phyloP scores from a whole-genome alignment of 257 asterid species.

The Mentha longifolia region DNA sequence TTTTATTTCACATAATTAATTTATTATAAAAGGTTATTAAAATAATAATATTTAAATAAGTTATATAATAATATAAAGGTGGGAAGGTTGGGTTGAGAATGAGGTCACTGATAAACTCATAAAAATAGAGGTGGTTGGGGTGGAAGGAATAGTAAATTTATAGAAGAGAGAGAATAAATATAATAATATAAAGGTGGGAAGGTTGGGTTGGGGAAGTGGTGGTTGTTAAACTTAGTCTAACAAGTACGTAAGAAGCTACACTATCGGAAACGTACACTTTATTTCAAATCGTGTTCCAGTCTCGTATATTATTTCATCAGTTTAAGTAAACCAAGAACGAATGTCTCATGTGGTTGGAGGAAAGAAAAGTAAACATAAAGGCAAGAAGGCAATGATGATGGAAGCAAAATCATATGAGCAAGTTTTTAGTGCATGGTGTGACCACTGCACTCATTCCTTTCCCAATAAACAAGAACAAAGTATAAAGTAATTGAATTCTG shows the following conservation, averaged over 20 bases:
- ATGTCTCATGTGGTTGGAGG: not conserved
- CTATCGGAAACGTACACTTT: not conserved
- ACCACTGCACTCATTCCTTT: slow-evolving; percentile 38
- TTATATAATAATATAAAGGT: too few species aligned
- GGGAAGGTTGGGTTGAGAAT: too few species aligned
- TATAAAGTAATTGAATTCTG: slow-evolving; percentile 4
- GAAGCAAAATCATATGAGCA: slow-evolving; percentile 51
- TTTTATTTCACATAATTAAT: too few species aligned
- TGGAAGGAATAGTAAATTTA: too few species aligned
- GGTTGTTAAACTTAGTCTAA: too few species aligned
- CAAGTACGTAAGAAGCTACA: slow-evolving; percentile 10
- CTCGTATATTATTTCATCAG: not conserved
- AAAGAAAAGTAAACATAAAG: slow-evolving; percentile 51
- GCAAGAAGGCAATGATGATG: slow-evolving; percentile 53
- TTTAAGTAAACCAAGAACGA: not conserved
- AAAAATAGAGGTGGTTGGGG: too few species aligned
- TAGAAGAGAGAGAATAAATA: too few species aligned
- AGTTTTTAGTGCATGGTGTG: slow-evolving; percentile 46
- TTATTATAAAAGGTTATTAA: too few species aligned
- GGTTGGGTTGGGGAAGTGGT: too few species aligned
- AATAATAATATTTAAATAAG: too few species aligned
- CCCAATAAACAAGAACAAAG: slow-evolving; percentile 32
- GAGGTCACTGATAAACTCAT: too few species aligned
- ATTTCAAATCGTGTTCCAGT: not conserved
- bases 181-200: too few species aligned